Conservation (phyloP, 768 basidiomycete genomes). For the Podaxis mareebaensis region DNA sequence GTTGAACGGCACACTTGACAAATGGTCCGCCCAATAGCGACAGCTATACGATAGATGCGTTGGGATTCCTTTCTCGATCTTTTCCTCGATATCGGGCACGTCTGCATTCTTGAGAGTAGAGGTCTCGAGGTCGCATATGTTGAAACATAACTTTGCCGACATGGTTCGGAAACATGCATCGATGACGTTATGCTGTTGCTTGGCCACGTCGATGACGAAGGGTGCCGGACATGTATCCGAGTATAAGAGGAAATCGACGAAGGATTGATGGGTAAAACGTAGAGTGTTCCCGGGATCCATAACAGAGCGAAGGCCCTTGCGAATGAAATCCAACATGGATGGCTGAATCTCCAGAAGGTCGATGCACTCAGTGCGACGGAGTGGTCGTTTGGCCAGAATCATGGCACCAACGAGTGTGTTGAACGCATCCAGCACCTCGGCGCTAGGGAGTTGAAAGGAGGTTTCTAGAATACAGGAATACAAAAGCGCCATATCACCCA, state of each 20-base stretch:
- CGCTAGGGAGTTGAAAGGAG: conserved; percentile 17
- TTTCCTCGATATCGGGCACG: conserved; percentile 22
- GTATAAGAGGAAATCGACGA: conserved; percentile 26
- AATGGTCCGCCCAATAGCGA: conserved; percentile 32
- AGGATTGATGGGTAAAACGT: conserved; percentile 28
- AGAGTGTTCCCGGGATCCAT: conserved; percentile 17
- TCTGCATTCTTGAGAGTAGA: conserved; percentile 31
- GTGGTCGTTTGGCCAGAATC: conserved; percentile 24
- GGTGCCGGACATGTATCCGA: conserved; percentile 14
- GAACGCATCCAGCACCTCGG: conserved; percentile 18
- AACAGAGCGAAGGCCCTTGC: conserved; percentile 24
- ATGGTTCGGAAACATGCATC: conserved; percentile 26
- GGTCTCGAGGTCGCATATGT: conserved; percentile 32
- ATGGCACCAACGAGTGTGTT: conserved; percentile 23
- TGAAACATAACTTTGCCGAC: conserved; percentile 32
- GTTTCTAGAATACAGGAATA: conserved; percentile 19
- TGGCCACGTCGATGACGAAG: conserved; percentile 20
- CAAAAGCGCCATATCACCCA: conserved; percentile 21
- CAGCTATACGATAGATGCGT: conserved; percentile 29
- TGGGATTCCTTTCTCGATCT: conserved; percentile 24
- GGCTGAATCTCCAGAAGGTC: conserved; percentile 16
- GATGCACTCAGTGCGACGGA: conserved; percentile 15
- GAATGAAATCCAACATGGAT: conserved; percentile 21
- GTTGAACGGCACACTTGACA: conserved; percentile 13
- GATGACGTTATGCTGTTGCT: conserved; percentile 23